A percentile compares a stretch with the other conserved stretches of the same genome.
Evolutionary conservation across 106 monocot species (phyloP).

Genomic region (Allium fistulosum): DNA sequence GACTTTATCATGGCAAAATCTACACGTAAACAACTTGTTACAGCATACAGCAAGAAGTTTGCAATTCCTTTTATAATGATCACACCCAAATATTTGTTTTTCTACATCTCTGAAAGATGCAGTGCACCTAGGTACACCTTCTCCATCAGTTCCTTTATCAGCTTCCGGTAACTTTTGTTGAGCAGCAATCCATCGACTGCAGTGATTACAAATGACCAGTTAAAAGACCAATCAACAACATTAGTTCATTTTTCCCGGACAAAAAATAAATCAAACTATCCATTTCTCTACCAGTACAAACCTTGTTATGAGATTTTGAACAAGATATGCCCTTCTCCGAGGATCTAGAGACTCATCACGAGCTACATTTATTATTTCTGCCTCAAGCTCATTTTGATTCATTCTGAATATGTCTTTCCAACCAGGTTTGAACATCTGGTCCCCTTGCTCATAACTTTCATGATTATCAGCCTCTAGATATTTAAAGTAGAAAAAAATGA

Average conservation of each 20-base stretch:
- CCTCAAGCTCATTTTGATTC: conserved; percentile 97
- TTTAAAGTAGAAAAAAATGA: conserved; percentile 2
- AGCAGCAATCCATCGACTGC: conserved; percentile 96
- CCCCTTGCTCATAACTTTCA: conserved; percentile 63
- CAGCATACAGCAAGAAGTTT: conserved; percentile 93
- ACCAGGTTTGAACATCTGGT: conserved; percentile 95
- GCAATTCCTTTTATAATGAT: conserved; percentile 97
- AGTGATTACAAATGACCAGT: not conserved
- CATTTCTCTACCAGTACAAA: conserved; percentile 13
- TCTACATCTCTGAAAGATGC: conserved; percentile 79
- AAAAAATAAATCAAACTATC: conserved; percentile 9
- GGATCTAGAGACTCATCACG: conserved; percentile 92
- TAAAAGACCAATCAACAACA: not conserved
- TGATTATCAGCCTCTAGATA: conserved; percentile 45
- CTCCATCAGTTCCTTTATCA: conserved; percentile 21
- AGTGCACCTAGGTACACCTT: conserved; percentile 50
- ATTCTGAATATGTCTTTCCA: conserved; percentile 99
- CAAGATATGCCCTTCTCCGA: conserved; percentile 89
- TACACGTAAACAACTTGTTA: conserved; percentile 88
- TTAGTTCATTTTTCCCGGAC: not conserved
- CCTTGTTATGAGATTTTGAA: conserved; percentile 99
- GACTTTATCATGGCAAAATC: conserved; percentile 98
- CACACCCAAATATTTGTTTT: conserved; percentile 81
- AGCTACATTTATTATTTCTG: conserved; percentile 89
- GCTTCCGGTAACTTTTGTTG: conserved; percentile 80